phyloP scores from a whole-genome alignment of 2,329 filamentous ascomycete genomes.

The Diaporthe sp. region DNA sequence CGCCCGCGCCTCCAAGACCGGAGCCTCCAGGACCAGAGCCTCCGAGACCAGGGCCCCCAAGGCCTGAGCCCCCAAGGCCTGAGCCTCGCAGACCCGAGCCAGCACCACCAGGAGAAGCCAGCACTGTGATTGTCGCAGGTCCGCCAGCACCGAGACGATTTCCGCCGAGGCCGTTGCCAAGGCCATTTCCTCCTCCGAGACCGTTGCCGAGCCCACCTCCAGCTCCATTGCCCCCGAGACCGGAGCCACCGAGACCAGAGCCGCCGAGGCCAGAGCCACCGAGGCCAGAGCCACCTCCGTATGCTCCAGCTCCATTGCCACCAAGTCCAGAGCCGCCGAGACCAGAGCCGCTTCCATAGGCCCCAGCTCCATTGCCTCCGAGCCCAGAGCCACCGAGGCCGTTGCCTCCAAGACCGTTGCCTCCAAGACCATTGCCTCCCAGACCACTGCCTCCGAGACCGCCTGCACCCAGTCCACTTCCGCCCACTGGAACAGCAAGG shows the following conservation, averaged over 20 bases:
- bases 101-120: conserved; percentile 31
- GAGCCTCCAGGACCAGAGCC: conserved; percentile 20
- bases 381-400: neutral
- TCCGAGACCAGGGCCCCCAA: conserved; percentile 30
- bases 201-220: conserved; percentile 28
- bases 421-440: neutral
- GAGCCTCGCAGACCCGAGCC: conserved; percentile 31
- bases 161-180: conserved; percentile 25
- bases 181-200: neutral
- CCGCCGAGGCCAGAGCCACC: conserved; percentile 6
- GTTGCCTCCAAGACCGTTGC: neutral
- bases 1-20: conserved; percentile 20
- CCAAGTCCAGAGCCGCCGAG: conserved; percentile 3
- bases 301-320: neutral
- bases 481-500: conserved; percentile 33
- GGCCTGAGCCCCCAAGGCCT: conserved; percentile 21
- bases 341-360: neutral
- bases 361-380: conserved; percentile 10
- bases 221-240: conserved; percentile 24
- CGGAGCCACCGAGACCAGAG: conserved; percentile 18
- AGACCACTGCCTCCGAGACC: conserved; percentile 22
- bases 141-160: conserved; percentile 36
- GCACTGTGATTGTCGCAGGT: conserved; percentile 34
- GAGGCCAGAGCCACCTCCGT: neutral
- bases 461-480: conserved; percentile 19